phyloP scores from a whole-genome alignment of 345 rosid genomes.

The Stellera chamaejasme region DNA sequence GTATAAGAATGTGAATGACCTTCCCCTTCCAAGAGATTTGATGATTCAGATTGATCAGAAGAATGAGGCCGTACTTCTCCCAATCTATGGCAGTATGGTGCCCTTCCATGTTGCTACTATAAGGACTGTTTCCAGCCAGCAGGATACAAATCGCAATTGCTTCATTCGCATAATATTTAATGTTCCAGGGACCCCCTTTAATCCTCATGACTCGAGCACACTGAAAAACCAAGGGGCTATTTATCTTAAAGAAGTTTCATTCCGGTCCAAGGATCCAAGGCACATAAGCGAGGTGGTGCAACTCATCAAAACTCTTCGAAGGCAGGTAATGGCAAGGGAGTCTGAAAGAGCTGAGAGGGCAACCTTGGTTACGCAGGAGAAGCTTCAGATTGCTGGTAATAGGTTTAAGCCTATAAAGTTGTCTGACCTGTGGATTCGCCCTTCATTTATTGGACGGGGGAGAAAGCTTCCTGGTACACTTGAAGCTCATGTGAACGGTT shows the following conservation, averaged over 20 bases:
- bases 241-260: constrained; percentile 77
- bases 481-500: constrained; percentile 82
- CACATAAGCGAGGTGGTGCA: constrained; percentile 87
- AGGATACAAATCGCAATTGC: constrained; percentile 71
- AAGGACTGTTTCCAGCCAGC: constrained; percentile 86
- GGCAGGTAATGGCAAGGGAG: constrained; percentile 76
- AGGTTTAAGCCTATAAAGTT: constrained; percentile 80
- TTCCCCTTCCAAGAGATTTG: constrained; percentile 62
- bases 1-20: constrained; percentile 80
- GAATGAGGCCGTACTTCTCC: constrained; percentile 81
- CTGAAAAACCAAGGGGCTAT: constrained; percentile 66
- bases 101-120: constrained; percentile 91
- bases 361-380: constrained; percentile 84
- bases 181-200: constrained; percentile 85
- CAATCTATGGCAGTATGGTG: constrained; percentile 80
- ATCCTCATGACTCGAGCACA: constrained; percentile 62
- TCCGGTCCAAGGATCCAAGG: constrained; percentile 86
- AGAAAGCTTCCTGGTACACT: constrained; percentile 83
- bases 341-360: constrained; percentile 94
- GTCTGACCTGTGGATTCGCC: constrained; percentile 86
- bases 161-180: constrained; percentile 79
- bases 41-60: constrained; percentile 85
- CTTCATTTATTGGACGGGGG: constrained; percentile 79
- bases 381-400: constrained; percentile 72
- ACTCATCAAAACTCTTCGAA: constrained; percentile 64